Evolutionary conservation across 1,284 basidiomycete species (phyloP).

Genomic region (Porogramme epimiltina): DNA sequence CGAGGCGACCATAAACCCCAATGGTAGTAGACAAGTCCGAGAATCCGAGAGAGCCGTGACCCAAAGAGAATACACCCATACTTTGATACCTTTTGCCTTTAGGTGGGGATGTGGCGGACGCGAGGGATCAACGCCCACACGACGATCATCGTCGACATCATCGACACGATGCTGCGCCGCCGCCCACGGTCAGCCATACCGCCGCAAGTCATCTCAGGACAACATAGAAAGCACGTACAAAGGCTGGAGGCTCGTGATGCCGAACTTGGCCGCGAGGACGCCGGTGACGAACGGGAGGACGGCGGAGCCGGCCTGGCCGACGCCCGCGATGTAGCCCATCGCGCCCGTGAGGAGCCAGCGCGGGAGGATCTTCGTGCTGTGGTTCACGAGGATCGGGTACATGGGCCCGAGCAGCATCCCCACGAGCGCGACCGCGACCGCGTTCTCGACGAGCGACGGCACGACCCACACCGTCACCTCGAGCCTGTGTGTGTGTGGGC

Average conservation of each 20-base stretch:
- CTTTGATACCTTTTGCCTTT: background rate
- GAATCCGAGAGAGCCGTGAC: too few relatives aligned
- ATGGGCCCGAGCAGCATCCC: slow-evolving; percentile 51
- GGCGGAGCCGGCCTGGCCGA: slow-evolving; percentile 70
- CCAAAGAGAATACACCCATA: too few relatives aligned
- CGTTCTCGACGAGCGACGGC: slow-evolving; percentile 57
- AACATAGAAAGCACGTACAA: slow-evolving; percentile 43
- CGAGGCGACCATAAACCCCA: too few relatives aligned
- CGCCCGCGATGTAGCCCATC: slow-evolving; percentile 69
- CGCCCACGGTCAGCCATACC: background rate
- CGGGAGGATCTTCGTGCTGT: slow-evolving; percentile 58
- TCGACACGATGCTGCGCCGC: slow-evolving; percentile 26
- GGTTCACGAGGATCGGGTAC: slow-evolving; percentile 67
- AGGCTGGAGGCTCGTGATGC: slow-evolving; percentile 60
- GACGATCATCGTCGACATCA: slow-evolving; percentile 35
- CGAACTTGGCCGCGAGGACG: slow-evolving; percentile 52
- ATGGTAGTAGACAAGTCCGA: too few relatives aligned
- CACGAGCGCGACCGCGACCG: slow-evolving; percentile 57
- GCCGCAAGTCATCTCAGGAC: background rate
- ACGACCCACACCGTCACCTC: slow-evolving; percentile 69
- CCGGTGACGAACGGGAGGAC: slow-evolving; percentile 68
- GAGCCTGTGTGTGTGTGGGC: slow-evolving; percentile 40
- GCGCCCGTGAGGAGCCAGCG: slow-evolving; percentile 62
- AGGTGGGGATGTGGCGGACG: slow-evolving; percentile 26
- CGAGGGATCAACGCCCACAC: slow-evolving; percentile 34